Conservation (phyloP, 768 basidiomycete genomes). For the Mycena filopes region DNA sequence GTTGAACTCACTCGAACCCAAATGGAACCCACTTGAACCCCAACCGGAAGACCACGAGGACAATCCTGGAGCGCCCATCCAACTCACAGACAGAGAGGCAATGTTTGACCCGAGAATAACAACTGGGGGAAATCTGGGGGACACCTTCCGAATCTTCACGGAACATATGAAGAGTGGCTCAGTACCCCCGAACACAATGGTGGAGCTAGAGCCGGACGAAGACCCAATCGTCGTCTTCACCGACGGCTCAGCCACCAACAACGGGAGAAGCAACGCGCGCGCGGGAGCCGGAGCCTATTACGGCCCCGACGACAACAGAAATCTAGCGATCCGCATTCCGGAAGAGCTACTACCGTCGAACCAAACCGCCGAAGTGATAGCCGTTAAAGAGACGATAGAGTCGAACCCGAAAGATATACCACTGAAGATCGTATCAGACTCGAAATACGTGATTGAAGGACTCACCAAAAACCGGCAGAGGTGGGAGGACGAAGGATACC, state of each 20-base stretch:
- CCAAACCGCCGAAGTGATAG: not conserved
- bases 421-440: not conserved
- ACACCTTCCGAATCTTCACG: not conserved
- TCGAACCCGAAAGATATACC: not conserved
- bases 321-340: not conserved
- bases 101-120: not conserved
- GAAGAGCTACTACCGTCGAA: not conserved
- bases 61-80: not conserved
- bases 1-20: not conserved
- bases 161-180: not conserved
- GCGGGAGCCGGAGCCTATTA: not conserved
- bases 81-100: not conserved
- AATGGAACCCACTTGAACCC: not conserved
- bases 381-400: not conserved
- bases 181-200: not conserved
- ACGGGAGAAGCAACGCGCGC: not conserved
- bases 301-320: not conserved
- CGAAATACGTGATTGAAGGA: not conserved
- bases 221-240: not conserved
- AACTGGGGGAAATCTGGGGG: too few relatives aligned
- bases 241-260: not conserved
- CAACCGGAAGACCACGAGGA: constrained; percentile 5
- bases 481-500: not conserved
- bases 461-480: not conserved
- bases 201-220: not conserved